These are phyloP conservation scores for Penicillium tannophilum DNA, from an alignment of 495 filamentous ascomycete species.

Conservation along the genomic window DNA sequence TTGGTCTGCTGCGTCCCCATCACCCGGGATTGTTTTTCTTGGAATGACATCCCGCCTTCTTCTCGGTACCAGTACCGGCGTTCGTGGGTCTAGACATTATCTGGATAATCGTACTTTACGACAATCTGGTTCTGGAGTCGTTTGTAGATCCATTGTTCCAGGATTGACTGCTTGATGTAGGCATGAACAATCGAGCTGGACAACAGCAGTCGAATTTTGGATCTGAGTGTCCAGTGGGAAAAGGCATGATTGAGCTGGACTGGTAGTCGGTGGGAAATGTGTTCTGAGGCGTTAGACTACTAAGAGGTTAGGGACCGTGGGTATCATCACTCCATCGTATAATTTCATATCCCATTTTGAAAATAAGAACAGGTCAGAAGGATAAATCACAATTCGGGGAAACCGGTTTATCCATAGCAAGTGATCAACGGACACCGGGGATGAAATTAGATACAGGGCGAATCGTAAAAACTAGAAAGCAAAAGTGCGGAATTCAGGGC, in stretches of 20 bases:
- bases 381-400: conserved; percentile 23
- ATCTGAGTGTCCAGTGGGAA: background rate
- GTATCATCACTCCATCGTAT: conserved; percentile 9
- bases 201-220: background rate
- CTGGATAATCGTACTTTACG: too few species aligned
- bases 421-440: conserved; percentile 20
- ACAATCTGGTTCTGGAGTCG: too few species aligned
- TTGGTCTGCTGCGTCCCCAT: too few species aligned
- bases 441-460: conserved; percentile 28
- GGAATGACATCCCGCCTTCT: too few species aligned
- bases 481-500: conserved; percentile 3
- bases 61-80: too few species aligned
- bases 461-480: conserved; percentile 15
- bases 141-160: conserved; percentile 42
- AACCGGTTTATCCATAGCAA: conserved; percentile 16
- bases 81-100: too few species aligned
- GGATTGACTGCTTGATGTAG: conserved; percentile 34
- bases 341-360: conserved; percentile 7
- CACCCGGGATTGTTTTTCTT: too few species aligned
- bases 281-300: conserved; percentile 6
- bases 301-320: conserved; percentile 24
- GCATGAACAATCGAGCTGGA: background rate
- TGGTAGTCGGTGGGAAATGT: background rate
- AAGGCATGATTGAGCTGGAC: background rate
- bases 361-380: conserved; percentile 8